A percentile compares a stretch with the other conserved stretches of the same genome.
phyloP scores from a whole-genome alignment of 306 rosid genomes.

The Quercus ilex region DNA sequence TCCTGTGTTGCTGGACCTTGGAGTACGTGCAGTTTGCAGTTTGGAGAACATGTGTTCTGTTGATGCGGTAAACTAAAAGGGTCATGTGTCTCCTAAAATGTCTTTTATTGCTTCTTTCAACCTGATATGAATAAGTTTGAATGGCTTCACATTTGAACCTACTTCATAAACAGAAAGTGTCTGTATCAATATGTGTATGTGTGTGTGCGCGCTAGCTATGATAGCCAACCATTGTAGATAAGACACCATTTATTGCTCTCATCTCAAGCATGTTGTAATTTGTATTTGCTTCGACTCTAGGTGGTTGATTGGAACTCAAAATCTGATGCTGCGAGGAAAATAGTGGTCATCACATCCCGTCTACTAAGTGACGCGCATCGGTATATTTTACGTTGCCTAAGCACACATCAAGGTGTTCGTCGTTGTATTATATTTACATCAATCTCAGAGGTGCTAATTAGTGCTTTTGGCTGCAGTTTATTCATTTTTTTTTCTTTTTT shows the following conservation, averaged over 20 bases:
- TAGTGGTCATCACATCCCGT: slow-evolving; percentile 67
- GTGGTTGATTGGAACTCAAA: slow-evolving; percentile 70
- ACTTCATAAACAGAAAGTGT: neutral
- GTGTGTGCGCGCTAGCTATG: neutral
- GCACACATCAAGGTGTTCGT: slow-evolving; percentile 63
- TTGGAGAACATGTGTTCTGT: slow-evolving; percentile 57
- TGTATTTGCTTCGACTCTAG: slow-evolving; percentile 34
- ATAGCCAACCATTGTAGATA: neutral
- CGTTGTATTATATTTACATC: slow-evolving; percentile 69
- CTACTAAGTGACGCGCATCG: slow-evolving; percentile 90
- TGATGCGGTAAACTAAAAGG: slow-evolving; percentile 49
- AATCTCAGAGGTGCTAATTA: slow-evolving; percentile 76
- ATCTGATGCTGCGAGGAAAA: slow-evolving; percentile 48
- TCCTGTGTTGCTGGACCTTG: slow-evolving; percentile 63
- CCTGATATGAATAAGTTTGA: neutral
- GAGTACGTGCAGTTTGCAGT: slow-evolving; percentile 74
- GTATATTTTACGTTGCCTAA: slow-evolving; percentile 81
- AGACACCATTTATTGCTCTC: neutral
- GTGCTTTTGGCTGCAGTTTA: neutral
- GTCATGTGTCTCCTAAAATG: neutral
- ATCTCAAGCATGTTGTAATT: slow-evolving; percentile 1
- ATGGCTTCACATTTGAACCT: neutral
- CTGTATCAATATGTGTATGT: neutral
- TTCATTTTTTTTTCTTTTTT: neutral
- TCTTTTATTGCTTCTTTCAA: neutral